Evolutionary conservation across 2,329 filamentous ascomycete species (phyloP).

Genomic region (Dryadomyces quercivorus): DNA sequence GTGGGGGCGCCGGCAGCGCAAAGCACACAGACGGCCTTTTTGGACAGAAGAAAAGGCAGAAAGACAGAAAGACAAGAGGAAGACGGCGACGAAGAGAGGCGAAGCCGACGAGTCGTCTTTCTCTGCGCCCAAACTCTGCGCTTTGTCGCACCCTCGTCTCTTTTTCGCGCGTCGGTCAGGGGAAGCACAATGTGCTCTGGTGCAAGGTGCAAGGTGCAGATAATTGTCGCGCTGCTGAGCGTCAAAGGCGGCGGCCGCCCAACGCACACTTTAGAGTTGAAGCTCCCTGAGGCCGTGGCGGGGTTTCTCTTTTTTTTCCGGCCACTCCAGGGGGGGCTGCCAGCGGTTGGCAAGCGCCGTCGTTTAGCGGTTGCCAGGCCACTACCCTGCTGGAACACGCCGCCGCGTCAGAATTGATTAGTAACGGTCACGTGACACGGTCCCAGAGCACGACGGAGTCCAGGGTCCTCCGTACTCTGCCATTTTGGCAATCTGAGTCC

Average conservation of each 20-base stretch:
- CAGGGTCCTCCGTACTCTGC: too few relatives aligned
- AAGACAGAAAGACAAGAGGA: too few relatives aligned
- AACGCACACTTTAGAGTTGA: not conserved
- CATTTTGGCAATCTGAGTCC: too few relatives aligned
- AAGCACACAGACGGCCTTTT: not conserved
- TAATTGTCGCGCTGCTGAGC: not conserved
- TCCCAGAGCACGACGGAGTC: too few relatives aligned
- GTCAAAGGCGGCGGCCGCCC: slow-evolving; percentile 2
- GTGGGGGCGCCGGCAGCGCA: not conserved
- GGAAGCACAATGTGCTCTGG: too few relatives aligned
- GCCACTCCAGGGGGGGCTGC: not conserved
- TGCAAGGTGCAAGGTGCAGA: not conserved
- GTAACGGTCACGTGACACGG: not conserved
- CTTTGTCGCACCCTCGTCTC: not conserved
- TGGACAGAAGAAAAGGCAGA: not conserved
- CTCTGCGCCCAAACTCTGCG: too few relatives aligned
- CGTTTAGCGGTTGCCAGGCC: too few relatives aligned
- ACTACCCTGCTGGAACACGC: too few relatives aligned
- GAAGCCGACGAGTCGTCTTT: too few relatives aligned
- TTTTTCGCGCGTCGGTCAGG: not conserved
- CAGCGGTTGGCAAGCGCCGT: not conserved
- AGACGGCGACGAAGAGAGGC: too few relatives aligned
- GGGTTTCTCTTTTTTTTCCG: not conserved
- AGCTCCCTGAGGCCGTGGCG: not conserved
- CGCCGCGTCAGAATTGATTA: not conserved